A percentile compares a stretch with the other conserved stretches of the same genome.
Evolutionary conservation across 495 filamentous ascomycete genomes (phyloP).

Genomic region (Sabuloglossum arenarium): DNA sequence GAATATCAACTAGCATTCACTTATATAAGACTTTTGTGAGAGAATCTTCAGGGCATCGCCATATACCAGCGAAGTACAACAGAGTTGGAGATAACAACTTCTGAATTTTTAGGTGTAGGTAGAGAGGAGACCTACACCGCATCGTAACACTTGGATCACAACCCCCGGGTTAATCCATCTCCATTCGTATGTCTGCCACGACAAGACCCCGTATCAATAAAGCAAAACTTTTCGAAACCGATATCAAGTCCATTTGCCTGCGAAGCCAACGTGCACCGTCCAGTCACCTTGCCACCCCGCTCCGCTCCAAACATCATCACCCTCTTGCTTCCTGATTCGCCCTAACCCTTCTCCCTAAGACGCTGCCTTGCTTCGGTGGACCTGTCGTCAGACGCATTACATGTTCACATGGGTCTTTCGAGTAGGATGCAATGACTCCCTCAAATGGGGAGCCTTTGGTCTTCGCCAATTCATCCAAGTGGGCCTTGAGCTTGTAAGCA

Average conservation of each 20-base stretch:
- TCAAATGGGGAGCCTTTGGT: not conserved
- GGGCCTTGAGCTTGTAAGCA: not conserved
- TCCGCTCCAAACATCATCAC: not conserved
- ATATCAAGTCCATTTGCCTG: not conserved
- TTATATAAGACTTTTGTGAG: too few relatives aligned
- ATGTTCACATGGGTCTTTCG: not conserved
- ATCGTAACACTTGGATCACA: too few relatives aligned
- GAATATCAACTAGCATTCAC: too few relatives aligned
- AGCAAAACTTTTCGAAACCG: too few relatives aligned
- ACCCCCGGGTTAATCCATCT: too few relatives aligned
- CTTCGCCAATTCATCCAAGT: not conserved
- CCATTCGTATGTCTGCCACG: too few relatives aligned
- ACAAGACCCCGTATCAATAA: too few relatives aligned
- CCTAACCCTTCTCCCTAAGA: not conserved
- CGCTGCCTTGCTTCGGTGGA: not conserved
- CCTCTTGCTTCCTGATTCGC: not conserved
- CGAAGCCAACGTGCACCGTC: not conserved
- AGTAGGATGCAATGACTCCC: not conserved
- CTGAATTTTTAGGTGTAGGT: too few relatives aligned
- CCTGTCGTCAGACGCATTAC: not conserved
- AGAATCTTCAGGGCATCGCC: too few relatives aligned
- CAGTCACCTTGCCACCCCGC: not conserved
- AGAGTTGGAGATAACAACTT: too few relatives aligned
- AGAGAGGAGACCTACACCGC: too few relatives aligned
- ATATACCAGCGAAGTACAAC: too few relatives aligned